Conservation (phyloP, 768 basidiomycete genomes). For the Brasilioporus rufonigricans region DNA sequence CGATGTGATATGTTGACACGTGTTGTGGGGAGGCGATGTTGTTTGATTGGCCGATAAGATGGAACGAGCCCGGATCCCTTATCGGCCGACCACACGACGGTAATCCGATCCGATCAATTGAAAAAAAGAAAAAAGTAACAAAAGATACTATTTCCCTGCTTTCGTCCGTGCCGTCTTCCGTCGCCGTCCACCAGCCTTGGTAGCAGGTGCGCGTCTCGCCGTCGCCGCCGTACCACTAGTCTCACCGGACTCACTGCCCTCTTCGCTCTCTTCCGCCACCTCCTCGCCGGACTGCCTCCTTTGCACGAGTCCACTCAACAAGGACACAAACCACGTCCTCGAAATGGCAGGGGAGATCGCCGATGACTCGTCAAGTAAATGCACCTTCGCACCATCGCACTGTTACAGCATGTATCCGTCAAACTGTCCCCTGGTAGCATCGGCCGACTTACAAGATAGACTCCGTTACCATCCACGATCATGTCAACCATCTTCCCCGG, state of each 20-base stretch:
- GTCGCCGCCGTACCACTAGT: conserved; percentile 38
- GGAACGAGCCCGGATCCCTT: background rate
- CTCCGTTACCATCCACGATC: conserved; percentile 73
- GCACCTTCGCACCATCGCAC: conserved; percentile 60
- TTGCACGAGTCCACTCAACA: conserved; percentile 32
- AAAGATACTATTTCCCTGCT: conserved; percentile 20
- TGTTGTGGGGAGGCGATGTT: conserved; percentile 12
- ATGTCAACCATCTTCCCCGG: conserved; percentile 65
- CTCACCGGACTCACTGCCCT: conserved; percentile 44
- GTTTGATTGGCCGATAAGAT: conserved; percentile 34
- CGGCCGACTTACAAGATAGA: conserved; percentile 64
- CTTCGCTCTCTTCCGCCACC: conserved; percentile 36
- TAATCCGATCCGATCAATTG: conserved; percentile 2
- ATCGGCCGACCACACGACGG: conserved; percentile 6
- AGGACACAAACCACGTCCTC: conserved; percentile 68
- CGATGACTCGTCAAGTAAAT: conserved; percentile 56
- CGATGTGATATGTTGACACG: conserved; percentile 20
- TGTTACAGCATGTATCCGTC: conserved; percentile 28
- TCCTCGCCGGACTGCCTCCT: conserved; percentile 23
- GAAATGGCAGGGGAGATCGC: conserved; percentile 55
- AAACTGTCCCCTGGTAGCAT: conserved; percentile 8
- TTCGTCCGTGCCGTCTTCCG: conserved; percentile 53
- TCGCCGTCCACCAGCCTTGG: conserved; percentile 62
- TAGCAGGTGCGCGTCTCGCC: conserved; percentile 38
- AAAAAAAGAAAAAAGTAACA: background rate